These are phyloP conservation scores for Eutypella sp. DNA, from an alignment of 2,329 filamentous ascomycete species.

Conservation along the genomic window DNA sequence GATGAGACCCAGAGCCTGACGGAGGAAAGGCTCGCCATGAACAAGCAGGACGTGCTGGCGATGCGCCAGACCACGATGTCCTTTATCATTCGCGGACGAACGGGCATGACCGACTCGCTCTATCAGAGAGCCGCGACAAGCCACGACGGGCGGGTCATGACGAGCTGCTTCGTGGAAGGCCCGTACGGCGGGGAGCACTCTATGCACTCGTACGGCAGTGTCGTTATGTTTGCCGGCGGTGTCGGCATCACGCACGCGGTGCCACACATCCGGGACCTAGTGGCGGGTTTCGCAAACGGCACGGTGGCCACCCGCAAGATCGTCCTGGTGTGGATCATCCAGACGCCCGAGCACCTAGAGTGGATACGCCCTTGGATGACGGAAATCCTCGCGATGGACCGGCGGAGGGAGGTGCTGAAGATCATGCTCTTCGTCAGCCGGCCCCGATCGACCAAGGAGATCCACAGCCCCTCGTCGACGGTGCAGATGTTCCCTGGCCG, in stretches of 20 bases:
- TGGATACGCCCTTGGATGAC: constrained; percentile 86
- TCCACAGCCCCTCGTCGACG: constrained; percentile 69
- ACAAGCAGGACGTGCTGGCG: constrained; percentile 51
- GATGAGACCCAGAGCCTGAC: constrained; percentile 54
- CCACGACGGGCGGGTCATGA: constrained; percentile 56
- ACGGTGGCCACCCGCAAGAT: constrained; percentile 68
- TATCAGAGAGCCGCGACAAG: constrained; percentile 62
- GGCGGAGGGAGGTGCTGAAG: constrained; percentile 65
- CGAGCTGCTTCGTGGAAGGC: constrained; percentile 66
- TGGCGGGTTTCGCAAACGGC: constrained; percentile 62
- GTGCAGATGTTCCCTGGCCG: constrained; percentile 82
- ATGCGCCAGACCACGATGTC: constrained; percentile 63
- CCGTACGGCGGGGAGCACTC: constrained; percentile 70
- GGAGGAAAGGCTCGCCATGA: constrained; percentile 54
- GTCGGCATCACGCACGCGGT: constrained; percentile 79
- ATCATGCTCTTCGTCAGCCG: constrained; percentile 76
- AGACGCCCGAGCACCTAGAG: constrained; percentile 73
- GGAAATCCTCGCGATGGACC: constrained; percentile 69
- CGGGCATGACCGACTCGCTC: constrained; percentile 66
- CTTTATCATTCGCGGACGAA: constrained; percentile 68
- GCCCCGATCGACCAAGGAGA: constrained; percentile 72
- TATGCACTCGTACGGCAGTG: constrained; percentile 71
- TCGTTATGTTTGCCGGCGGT: constrained; percentile 74
- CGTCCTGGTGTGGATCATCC: constrained; percentile 73
- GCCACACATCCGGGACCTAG: constrained; percentile 67